These are phyloP conservation scores for Babesia ovis DNA, from an alignment of 169 alveolate genomes.

Conservation along the genomic window DNA sequence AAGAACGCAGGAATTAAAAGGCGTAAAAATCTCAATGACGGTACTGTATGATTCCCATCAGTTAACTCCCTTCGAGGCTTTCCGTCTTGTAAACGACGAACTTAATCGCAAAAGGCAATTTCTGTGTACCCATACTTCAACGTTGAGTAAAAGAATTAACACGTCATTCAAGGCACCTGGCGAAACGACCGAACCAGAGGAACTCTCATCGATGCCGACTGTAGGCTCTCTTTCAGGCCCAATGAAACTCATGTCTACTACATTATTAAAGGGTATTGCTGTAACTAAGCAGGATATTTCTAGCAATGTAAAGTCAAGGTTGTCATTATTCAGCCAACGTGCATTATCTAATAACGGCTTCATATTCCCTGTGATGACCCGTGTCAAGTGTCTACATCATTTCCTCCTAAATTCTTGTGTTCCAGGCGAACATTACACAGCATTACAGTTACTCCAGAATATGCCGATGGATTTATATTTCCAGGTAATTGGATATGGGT, in stretches of 20 bases:
- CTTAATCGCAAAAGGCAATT: constrained; percentile 21
- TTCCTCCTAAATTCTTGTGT: constrained; percentile 9
- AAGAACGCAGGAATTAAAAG: constrained; percentile 28
- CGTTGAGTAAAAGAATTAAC: constrained; percentile 21
- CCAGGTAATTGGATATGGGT: constrained; percentile 65
- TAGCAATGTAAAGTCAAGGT: background rate
- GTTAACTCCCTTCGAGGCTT: constrained; percentile 30
- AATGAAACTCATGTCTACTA: constrained; percentile 3
- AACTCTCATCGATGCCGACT: background rate
- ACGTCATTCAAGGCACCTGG: constrained; percentile 47
- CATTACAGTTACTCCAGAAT: constrained; percentile 17
- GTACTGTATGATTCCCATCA: constrained; percentile 47
- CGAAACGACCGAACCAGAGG: constrained; percentile 4
- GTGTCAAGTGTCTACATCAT: constrained; percentile 44
- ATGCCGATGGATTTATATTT: constrained; percentile 52
- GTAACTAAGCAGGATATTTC: constrained; percentile 29
- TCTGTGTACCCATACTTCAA: constrained; percentile 1
- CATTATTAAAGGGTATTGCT: constrained; percentile 37
- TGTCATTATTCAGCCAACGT: constrained; percentile 14
- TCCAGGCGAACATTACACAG: constrained; percentile 12
- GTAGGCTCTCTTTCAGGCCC: background rate
- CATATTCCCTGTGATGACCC: constrained; percentile 58
- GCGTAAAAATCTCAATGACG: constrained; percentile 20
- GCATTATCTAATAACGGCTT: constrained; percentile 40
- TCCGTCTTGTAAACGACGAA: constrained; percentile 25